Conservation (phyloP, 345 rosid genomes). For the Ceriops tagal region DNA sequence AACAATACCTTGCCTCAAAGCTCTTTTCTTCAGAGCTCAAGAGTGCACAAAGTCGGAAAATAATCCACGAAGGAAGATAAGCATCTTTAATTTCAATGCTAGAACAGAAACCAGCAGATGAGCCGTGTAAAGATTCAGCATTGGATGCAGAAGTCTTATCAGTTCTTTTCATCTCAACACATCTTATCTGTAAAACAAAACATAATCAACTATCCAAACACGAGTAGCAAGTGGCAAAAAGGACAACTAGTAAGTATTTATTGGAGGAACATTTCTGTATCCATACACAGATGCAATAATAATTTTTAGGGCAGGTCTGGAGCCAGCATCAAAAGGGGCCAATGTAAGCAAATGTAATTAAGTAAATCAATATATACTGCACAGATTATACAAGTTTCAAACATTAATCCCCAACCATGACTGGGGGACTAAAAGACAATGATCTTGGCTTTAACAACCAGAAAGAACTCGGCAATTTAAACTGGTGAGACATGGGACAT, state of each 20-base stretch:
- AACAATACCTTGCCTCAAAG: constrained; percentile 73
- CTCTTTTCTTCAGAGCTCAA: constrained; percentile 49
- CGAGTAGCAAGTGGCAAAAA: constrained; percentile 1
- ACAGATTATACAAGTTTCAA: no score
- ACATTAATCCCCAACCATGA: no score
- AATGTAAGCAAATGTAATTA: background rate
- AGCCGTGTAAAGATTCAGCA: constrained; percentile 16
- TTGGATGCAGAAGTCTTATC: constrained; percentile 14
- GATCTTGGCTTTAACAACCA: background rate
- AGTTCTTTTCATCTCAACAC: constrained; percentile 53
- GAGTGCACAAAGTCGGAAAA: constrained; percentile 56
- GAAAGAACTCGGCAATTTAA: background rate
- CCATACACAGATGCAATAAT: background rate
- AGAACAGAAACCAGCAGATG: constrained; percentile 26
- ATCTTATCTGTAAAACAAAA: constrained; percentile 61
- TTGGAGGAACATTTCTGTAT: constrained; percentile 1
- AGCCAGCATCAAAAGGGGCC: background rate
- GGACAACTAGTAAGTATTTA: background rate
- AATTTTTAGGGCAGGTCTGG: background rate
- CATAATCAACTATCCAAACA: background rate
- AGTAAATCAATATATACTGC: background rate
- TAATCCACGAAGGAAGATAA: constrained; percentile 82
- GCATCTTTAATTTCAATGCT: constrained; percentile 65
- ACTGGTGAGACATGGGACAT: background rate
- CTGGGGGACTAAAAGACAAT: background rate